A percentile compares a stretch with the other conserved stretches of the same genome.
phyloP scores from a whole-genome alignment of 169 alveolate species.

The Cryptosporidium xiaoi region DNA sequence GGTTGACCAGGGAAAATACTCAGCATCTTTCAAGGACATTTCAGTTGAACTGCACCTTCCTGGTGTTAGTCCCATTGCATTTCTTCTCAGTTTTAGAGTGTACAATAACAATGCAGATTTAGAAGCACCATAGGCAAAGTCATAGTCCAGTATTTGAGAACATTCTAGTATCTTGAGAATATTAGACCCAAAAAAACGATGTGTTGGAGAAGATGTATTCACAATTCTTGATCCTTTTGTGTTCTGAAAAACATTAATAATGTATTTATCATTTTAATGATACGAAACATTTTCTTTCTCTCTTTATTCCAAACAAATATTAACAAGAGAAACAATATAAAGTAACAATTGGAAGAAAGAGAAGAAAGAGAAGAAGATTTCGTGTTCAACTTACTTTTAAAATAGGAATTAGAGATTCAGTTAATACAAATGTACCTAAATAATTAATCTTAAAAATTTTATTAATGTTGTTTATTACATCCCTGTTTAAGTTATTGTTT shows the following conservation, averaged over 20 bases:
- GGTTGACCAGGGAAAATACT: slow-evolving; percentile 58
- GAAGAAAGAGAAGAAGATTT: too few relatives aligned
- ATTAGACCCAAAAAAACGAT: slow-evolving; percentile 58
- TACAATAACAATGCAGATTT: slow-evolving; percentile 65
- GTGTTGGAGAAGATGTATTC: slow-evolving; percentile 64
- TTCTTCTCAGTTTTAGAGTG: slow-evolving; percentile 45
- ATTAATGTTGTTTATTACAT: neutral
- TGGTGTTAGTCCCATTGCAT: slow-evolving; percentile 68
- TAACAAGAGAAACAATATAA: neutral
- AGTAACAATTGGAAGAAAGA: too few relatives aligned
- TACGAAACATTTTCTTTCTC: too few relatives aligned
- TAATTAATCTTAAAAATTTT: slow-evolving; percentile 36
- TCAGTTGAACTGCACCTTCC: neutral
- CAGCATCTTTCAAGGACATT: neutral
- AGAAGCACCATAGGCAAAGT: slow-evolving; percentile 60
- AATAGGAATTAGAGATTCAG: slow-evolving; percentile 35
- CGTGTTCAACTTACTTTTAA: slow-evolving; percentile 28
- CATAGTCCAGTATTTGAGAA: slow-evolving; percentile 16
- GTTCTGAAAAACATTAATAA: neutral
- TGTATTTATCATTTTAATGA: too few relatives aligned
- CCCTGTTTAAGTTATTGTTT: too few relatives aligned
- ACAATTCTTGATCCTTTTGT: slow-evolving; percentile 54
- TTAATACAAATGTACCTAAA: slow-evolving; percentile 49
- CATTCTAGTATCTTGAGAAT: slow-evolving; percentile 28
- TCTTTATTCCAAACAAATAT: neutral